phyloP scores from a whole-genome alignment of 176 grass and related monocot genomes.

The Oryza brachyantha region DNA sequence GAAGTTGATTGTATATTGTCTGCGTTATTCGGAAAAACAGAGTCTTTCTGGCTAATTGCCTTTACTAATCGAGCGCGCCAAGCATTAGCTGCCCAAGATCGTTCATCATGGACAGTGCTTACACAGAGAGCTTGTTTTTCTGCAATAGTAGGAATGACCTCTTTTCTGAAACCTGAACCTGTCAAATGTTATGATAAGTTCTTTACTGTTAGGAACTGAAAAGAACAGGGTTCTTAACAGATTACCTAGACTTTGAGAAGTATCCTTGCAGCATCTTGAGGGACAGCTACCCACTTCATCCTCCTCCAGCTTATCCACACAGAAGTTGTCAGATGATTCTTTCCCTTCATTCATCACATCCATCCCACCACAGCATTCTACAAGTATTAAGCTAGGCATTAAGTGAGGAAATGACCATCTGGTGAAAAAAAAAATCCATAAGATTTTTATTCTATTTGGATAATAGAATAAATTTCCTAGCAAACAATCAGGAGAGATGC shows the following conservation, averaged over 20 bases:
- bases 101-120: slow-evolving; percentile 30
- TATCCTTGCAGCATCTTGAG: slow-evolving; percentile 31
- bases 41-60: slow-evolving; percentile 35
- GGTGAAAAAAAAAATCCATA: slow-evolving; percentile 6
- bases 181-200: slow-evolving; percentile 13
- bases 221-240: not conserved
- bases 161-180: slow-evolving; percentile 38
- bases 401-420: not conserved
- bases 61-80: slow-evolving; percentile 50
- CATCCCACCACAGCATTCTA: slow-evolving; percentile 55
- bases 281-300: slow-evolving; percentile 31
- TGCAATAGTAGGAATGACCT: slow-evolving; percentile 29
- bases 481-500: not conserved
- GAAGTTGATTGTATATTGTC: slow-evolving; percentile 19
- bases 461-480: not conserved
- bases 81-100: slow-evolving; percentile 36
- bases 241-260: slow-evolving; percentile 25
- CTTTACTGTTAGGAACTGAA: slow-evolving; percentile 2
- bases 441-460: not conserved
- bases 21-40: slow-evolving; percentile 27
- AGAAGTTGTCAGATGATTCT: slow-evolving; percentile 27
- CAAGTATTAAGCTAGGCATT: slow-evolving; percentile 28
- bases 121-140: slow-evolving; percentile 33
- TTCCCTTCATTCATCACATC: slow-evolving; percentile 45
- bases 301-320: slow-evolving; percentile 34